A percentile compares a stretch with the other conserved stretches of the same genome.
Conservation (phyloP, 2,329 filamentous ascomycete species). For the Fusarium anthophilum region DNA sequence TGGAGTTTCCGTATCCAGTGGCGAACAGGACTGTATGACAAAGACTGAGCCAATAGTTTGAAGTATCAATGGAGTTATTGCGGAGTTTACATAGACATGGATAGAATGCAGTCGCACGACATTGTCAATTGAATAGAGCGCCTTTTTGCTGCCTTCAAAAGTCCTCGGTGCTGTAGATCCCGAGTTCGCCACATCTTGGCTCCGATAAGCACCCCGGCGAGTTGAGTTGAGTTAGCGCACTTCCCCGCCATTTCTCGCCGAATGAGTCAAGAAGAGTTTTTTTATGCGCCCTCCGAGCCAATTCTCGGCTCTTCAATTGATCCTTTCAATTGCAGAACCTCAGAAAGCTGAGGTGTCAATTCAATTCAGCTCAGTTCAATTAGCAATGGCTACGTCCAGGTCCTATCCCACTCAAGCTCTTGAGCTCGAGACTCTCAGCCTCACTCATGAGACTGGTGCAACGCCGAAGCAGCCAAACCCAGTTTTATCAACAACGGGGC, state of each 20-base stretch:
- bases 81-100: background rate
- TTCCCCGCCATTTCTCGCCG: background rate
- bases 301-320: background rate
- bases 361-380: background rate
- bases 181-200: background rate
- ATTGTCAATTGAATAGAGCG: background rate
- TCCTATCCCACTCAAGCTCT: slow-evolving; percentile 7
- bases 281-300: background rate
- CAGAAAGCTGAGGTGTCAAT: background rate
- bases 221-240: background rate
- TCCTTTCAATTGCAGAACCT: background rate
- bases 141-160: background rate
- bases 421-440: slow-evolving; percentile 10
- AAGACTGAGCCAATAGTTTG: background rate
- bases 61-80: too few species aligned
- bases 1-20: background rate
- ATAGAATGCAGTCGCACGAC: background rate
- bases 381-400: background rate
- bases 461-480: slow-evolving; percentile 12
- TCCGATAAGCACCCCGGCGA: background rate
- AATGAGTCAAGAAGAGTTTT: slow-evolving; percentile 13
- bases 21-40: rapidly evolving
- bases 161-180: background rate
- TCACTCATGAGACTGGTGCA: background rate
- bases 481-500: slow-evolving; percentile 1